A percentile compares a stretch with the other conserved stretches of the same genome.
These are phyloP conservation scores for Phytophthora aleatoria DNA, from an alignment of 352 stramenopile species.

Conservation along the genomic window DNA sequence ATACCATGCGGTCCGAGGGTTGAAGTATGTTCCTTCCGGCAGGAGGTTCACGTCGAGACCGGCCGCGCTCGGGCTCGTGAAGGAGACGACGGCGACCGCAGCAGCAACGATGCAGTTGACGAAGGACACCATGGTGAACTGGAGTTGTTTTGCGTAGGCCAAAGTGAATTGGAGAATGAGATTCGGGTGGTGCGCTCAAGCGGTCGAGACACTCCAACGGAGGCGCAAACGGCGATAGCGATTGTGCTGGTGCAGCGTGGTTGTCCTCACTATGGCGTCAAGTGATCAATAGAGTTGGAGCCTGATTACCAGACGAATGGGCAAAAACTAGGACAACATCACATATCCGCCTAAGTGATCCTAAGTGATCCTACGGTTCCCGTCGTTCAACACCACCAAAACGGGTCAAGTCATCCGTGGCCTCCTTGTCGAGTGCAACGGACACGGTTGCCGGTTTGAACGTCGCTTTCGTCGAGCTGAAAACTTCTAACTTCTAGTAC, in stretches of 20 bases:
- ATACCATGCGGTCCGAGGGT: constrained; percentile 32
- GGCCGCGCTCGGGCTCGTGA: constrained; percentile 8
- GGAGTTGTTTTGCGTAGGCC: background rate
- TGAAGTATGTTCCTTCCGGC: constrained; percentile 43
- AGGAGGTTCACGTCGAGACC: constrained; percentile 30
- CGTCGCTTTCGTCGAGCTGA: background rate
- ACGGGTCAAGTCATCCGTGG: background rate
- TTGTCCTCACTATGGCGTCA: background rate
- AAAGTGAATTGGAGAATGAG: constrained; percentile 32
- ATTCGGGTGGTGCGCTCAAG: constrained; percentile 11
- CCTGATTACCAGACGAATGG: background rate
- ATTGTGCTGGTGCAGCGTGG: no score
- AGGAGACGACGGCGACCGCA: constrained; percentile 3
- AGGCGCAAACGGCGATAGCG: no score
- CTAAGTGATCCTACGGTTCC: no score
- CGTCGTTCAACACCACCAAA: background rate
- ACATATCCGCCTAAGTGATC: no score
- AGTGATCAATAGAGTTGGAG: constrained; percentile 2
- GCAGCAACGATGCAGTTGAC: constrained; percentile 17
- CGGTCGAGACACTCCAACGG: background rate
- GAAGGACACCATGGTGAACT: constrained; percentile 32
- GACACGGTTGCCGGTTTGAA: constrained; percentile 8
- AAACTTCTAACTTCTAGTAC: no score
- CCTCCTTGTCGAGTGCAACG: constrained; percentile 6
- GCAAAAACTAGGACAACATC: background rate